phyloP scores from a whole-genome alignment of 306 rosid genomes.

The Lotus japonicus region DNA sequence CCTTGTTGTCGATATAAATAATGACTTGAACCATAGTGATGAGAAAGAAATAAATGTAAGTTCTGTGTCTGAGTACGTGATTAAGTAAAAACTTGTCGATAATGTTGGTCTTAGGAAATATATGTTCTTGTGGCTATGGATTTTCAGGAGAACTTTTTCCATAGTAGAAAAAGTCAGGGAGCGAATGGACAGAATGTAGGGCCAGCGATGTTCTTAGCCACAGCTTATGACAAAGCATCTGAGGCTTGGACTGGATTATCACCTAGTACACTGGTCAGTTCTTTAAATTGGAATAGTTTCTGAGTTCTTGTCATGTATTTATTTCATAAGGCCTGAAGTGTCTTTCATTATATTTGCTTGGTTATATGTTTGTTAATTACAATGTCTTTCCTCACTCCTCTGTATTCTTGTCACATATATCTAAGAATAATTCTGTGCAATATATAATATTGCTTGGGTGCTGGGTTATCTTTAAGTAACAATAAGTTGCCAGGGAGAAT shows the following conservation, averaged over 20 bases:
- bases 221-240: constrained; percentile 74
- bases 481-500: not conserved
- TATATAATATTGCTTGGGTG: not conserved
- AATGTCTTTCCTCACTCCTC: not conserved
- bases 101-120: not conserved
- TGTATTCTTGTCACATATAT: not conserved
- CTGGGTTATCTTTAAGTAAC: not conserved
- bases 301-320: not conserved
- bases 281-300: constrained; percentile 11
- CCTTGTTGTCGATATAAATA: constrained; percentile 73
- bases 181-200: constrained; percentile 39
- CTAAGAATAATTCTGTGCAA: constrained; percentile 1
- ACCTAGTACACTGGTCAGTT: constrained; percentile 58
- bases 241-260: constrained; percentile 87
- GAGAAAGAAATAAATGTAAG: constrained; percentile 77
- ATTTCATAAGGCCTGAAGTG: constrained; percentile 1
- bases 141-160: constrained; percentile 61
- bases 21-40: constrained; percentile 46
- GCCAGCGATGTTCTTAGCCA: constrained; percentile 73
- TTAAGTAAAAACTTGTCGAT: not conserved
- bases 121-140: constrained; percentile 3
- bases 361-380: constrained; percentile 5
- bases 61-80: constrained; percentile 13
- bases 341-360: not conserved
- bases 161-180: constrained; percentile 54